Evolutionary conservation across 805 yeast genomes (phyloP).

Genomic region (Candida germanica): DNA sequence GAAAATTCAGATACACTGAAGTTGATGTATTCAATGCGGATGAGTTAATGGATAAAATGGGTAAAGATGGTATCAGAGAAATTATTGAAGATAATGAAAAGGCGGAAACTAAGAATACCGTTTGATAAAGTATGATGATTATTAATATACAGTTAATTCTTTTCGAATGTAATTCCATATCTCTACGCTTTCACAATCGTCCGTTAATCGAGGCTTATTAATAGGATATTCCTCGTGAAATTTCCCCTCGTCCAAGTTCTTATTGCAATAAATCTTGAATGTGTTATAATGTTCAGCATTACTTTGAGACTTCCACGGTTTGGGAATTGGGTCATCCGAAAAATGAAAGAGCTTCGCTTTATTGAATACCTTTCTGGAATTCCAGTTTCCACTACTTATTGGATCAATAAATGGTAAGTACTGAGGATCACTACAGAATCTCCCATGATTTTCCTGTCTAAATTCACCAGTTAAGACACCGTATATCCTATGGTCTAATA

Average conservation of each 20-base stretch:
- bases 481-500: conserved; percentile 51
- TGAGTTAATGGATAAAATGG: conserved; percentile 33
- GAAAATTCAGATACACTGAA: conserved; percentile 40
- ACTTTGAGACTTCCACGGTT: conserved; percentile 53
- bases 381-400: conserved; percentile 28
- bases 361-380: conserved; percentile 20
- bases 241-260: conserved; percentile 13
- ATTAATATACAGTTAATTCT: conserved; percentile 12
- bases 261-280: conserved; percentile 24
- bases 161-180: conserved; percentile 30
- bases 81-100: conserved; percentile 19
- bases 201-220: conserved; percentile 23
- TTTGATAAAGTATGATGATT: too few species aligned
- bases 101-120: neutral
- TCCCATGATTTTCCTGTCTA: conserved; percentile 31
- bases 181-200: conserved; percentile 25
- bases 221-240: conserved; percentile 17
- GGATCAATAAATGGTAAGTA: conserved; percentile 31
- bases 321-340: conserved; percentile 63
- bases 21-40: conserved; percentile 41
- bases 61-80: conserved; percentile 30
- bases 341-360: conserved; percentile 53
- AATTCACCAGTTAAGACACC: conserved; percentile 54
- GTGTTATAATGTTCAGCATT: conserved; percentile 21
- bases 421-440: conserved; percentile 43